Conservation (phyloP, 306 rosid genomes). For the Comarum palustre region DNA sequence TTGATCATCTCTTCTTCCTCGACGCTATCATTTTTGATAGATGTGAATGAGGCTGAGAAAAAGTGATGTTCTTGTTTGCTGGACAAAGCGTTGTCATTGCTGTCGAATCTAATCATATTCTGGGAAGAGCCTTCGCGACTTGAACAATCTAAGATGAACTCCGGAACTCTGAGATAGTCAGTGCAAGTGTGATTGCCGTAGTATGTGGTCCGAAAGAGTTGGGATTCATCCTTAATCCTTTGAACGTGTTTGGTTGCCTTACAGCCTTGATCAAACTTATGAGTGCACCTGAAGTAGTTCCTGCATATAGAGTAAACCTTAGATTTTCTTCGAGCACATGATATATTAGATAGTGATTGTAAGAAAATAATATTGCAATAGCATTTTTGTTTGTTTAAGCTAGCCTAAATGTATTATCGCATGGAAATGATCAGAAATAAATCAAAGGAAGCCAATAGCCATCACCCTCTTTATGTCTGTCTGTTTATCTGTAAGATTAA, state of each 20-base stretch:
- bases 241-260: slow-evolving; percentile 75
- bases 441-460: too few species aligned
- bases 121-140: slow-evolving; percentile 27
- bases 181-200: slow-evolving; percentile 52
- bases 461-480: too few species aligned
- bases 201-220: slow-evolving; percentile 47
- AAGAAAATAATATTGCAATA: too few species aligned
- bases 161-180: slow-evolving; percentile 30
- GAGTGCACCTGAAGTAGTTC: slow-evolving; percentile 74
- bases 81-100: not conserved
- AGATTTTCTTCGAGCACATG: too few species aligned
- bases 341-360: too few species aligned
- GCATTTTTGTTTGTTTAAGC: too few species aligned
- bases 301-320: slow-evolving; percentile 27
- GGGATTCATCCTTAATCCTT: slow-evolving; percentile 49
- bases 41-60: slow-evolving; percentile 23
- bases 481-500: too few species aligned
- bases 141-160: slow-evolving; percentile 38
- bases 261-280: slow-evolving; percentile 63
- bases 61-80: slow-evolving; percentile 8
- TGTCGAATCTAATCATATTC: slow-evolving; percentile 41
- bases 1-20: not conserved
- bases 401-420: too few species aligned
- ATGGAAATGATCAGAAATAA: too few species aligned
- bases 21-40: not conserved